phyloP scores from a whole-genome alignment of 2,329 filamentous ascomycete genomes.

The Penicillium sp. region DNA sequence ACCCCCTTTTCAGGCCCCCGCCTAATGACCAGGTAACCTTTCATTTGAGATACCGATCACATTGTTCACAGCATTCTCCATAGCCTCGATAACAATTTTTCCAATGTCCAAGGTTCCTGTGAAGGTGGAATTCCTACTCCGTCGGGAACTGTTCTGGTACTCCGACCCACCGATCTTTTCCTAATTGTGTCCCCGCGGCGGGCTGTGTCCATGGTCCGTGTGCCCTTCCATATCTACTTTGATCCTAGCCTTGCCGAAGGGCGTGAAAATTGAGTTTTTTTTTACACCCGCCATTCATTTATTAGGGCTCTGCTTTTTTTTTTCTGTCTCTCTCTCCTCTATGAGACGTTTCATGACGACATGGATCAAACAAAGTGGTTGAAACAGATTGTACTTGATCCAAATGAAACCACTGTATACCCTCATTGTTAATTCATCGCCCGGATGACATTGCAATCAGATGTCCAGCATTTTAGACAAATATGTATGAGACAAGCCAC shows the following conservation, averaged over 20 bases:
- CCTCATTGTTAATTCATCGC: background rate
- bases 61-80: background rate
- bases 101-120: background rate
- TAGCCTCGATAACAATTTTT: background rate
- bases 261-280: constrained; percentile 29
- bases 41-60: background rate
- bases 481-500: background rate
- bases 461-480: background rate
- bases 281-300: background rate
- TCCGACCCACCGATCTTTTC: constrained; percentile 22
- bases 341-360: background rate
- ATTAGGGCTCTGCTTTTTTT: background rate
- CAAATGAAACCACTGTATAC: background rate
- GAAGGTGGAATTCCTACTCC: background rate
- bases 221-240: constrained; percentile 14
- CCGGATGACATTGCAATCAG: background rate
- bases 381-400: background rate
- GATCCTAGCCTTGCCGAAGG: constrained; percentile 25
- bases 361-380: background rate
- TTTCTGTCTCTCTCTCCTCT: background rate
- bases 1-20: background rate
- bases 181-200: constrained; percentile 29
- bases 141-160: background rate
- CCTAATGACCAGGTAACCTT: background rate
- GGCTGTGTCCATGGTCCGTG: constrained; percentile 22